phyloP scores from a whole-genome alignment of 331 rosid species.

The Quercus lobata region DNA sequence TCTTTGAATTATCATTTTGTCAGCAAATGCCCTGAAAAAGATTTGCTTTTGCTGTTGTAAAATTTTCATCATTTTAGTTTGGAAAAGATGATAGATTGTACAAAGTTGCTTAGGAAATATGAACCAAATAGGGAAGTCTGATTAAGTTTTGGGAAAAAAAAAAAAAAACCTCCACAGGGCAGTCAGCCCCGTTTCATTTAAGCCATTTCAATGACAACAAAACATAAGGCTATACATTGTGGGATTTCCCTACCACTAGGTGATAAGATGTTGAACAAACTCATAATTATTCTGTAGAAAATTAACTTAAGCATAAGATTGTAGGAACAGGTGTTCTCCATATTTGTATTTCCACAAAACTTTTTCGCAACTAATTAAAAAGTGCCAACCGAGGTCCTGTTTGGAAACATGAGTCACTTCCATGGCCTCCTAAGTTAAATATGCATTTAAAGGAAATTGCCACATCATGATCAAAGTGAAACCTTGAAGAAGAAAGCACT shows the following conservation, averaged over 20 bases:
- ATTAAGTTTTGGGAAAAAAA: not conserved
- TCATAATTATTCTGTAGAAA: not conserved
- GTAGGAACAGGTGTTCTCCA: not conserved
- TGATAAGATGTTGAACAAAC: no score
- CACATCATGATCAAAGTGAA: not conserved
- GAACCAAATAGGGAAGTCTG: not conserved
- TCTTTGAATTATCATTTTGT: not conserved
- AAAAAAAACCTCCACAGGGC: no score
- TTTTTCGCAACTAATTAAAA: not conserved
- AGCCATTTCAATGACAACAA: not conserved
- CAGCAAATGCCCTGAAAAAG: not conserved
- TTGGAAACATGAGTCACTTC: not conserved
- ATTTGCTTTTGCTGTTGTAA: no score
- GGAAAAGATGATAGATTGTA: not conserved
- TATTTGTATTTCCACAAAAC: not conserved
- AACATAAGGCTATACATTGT: not conserved
- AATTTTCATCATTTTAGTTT: not conserved
- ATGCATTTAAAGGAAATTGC: not conserved
- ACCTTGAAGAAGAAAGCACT: not conserved
- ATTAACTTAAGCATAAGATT: not conserved
- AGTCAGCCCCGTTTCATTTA: no score
- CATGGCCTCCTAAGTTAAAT: not conserved
- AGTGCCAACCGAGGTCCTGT: not conserved
- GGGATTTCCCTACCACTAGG: not conserved
- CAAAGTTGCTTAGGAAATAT: not conserved